phyloP scores from a whole-genome alignment of 2,329 filamentous ascomycete species.

The Mycocentrospora acerina region DNA sequence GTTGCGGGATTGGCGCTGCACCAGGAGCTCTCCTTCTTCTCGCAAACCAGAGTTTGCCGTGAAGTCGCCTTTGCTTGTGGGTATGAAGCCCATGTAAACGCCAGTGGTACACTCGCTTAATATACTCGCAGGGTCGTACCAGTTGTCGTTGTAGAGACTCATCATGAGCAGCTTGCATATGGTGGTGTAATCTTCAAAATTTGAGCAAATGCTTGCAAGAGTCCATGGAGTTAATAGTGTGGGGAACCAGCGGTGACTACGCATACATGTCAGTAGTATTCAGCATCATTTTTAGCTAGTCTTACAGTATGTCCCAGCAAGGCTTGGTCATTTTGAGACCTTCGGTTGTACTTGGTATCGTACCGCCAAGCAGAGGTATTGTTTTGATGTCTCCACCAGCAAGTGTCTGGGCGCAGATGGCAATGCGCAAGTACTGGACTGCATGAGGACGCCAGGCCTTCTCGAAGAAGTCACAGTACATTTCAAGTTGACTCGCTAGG shows the following conservation, averaged over 20 bases:
- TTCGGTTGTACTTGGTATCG: slow-evolving; percentile 26
- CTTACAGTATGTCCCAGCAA: slow-evolving; percentile 35
- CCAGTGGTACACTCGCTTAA: slow-evolving; percentile 23
- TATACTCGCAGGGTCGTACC: slow-evolving; percentile 22
- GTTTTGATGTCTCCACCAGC: slow-evolving; percentile 29
- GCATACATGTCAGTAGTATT: background rate
- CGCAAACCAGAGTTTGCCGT: background rate
- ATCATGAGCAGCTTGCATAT: slow-evolving; percentile 32
- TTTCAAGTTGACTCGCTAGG: slow-evolving; percentile 28
- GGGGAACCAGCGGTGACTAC: slow-evolving; percentile 31
- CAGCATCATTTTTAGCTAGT: no score
- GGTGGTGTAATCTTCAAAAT: slow-evolving; percentile 31
- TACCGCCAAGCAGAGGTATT: slow-evolving; percentile 23
- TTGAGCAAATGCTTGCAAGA: slow-evolving; percentile 29
- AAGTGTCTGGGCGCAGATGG: slow-evolving; percentile 29
- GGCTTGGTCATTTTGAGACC: slow-evolving; percentile 27
- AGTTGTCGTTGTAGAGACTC: slow-evolving; percentile 26
- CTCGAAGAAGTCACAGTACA: slow-evolving; percentile 33
- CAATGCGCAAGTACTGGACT: slow-evolving; percentile 28
- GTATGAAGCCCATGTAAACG: slow-evolving; percentile 30
- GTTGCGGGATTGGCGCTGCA: slow-evolving; percentile 24
- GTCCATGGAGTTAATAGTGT: slow-evolving; percentile 27
- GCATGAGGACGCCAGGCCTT: slow-evolving; percentile 33
- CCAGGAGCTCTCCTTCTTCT: slow-evolving; percentile 9
- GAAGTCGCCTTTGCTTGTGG: slow-evolving; percentile 24